Evolutionary conservation across 139 green algal species (phyloP).

Genomic region (Chlorella sp.): DNA sequence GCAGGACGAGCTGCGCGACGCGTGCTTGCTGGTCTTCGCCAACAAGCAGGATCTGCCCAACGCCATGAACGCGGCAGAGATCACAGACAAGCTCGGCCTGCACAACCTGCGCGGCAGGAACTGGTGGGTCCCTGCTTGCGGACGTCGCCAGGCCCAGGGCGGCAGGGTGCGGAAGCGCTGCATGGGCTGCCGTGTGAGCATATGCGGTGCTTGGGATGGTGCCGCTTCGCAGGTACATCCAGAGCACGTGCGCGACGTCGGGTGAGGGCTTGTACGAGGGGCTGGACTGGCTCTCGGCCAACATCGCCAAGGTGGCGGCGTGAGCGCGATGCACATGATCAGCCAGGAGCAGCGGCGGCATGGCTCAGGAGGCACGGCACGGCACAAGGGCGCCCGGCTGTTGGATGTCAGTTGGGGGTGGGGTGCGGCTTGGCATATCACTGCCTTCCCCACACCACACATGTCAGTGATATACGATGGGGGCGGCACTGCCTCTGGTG

Average conservation of each 20-base stretch:
- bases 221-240: slow-evolving; percentile 85
- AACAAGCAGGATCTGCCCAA: slow-evolving; percentile 92
- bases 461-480: no score
- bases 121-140: slow-evolving; percentile 80
- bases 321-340: no score
- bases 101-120: slow-evolving; percentile 91
- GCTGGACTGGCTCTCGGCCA: slow-evolving; percentile 91
- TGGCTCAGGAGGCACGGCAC: no score
- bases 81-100: slow-evolving; percentile 98
- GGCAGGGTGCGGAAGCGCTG: neutral
- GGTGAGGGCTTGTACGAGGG: slow-evolving; percentile 97
- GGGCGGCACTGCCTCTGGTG: no score
- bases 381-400: no score
- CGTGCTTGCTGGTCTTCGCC: slow-evolving; percentile 96
- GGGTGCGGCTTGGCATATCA: no score
- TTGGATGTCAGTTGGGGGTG: no score
- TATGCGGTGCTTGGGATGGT: no score
- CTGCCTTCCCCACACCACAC: no score
- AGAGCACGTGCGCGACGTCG: slow-evolving; percentile 89
- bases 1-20: slow-evolving; percentile 95
- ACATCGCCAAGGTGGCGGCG: slow-evolving; percentile 49
- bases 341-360: no score
- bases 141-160: no score
- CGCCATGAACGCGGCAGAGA: slow-evolving; percentile 96
- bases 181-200: no score